phyloP scores from a whole-genome alignment of 768 basidiomycete genomes.

The Boletus insuetus region DNA sequence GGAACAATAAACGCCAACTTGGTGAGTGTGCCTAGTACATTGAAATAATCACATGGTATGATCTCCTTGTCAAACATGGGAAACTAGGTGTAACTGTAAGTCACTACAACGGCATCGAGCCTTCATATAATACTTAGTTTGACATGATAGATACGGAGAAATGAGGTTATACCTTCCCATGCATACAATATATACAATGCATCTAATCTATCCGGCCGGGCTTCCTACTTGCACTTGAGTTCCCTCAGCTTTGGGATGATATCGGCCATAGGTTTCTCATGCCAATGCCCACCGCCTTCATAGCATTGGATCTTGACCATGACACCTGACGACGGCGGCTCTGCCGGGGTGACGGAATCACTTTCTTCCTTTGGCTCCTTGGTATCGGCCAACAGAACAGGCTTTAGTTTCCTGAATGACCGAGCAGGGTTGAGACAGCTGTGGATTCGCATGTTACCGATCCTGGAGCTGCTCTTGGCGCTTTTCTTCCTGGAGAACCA shows the following conservation, averaged over 20 bases:
- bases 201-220: too few relatives aligned
- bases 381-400: neutral
- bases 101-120: neutral
- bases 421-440: neutral
- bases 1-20: neutral
- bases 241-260: conserved; percentile 31
- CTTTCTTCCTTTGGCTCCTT: neutral
- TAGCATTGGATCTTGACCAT: conserved; percentile 14
- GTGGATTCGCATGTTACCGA: neutral
- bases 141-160: neutral
- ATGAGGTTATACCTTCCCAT: neutral
- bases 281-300: conserved; percentile 12
- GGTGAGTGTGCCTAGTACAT: neutral
- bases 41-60: conserved; percentile 3
- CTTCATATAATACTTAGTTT: neutral
- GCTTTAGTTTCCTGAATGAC: neutral
- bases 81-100: neutral
- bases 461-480: neutral
- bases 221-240: conserved; percentile 19
- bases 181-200: neutral
- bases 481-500: neutral
- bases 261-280: conserved; percentile 25
- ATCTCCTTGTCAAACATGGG: neutral
- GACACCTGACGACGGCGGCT: neutral
- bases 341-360: neutral